A percentile compares a stretch with the other conserved stretches of the same genome.
These are phyloP conservation scores for Ceriops zippeliana DNA, from an alignment of 345 rosid genomes.

Conservation along the genomic window DNA sequence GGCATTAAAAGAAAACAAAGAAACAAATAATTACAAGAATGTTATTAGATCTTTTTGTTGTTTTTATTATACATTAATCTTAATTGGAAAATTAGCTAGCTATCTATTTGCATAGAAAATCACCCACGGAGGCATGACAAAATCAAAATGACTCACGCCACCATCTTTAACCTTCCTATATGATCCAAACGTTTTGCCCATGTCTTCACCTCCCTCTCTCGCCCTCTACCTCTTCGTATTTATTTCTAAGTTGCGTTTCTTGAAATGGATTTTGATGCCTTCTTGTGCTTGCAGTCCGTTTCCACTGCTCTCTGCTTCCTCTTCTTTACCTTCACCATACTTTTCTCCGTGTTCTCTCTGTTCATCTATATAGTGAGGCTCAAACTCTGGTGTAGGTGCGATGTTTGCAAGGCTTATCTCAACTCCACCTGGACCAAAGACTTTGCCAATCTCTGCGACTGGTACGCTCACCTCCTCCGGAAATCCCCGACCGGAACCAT, in stretches of 20 bases:
- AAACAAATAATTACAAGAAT: too few relatives aligned
- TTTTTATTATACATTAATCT: too few relatives aligned
- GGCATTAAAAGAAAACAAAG: too few relatives aligned
- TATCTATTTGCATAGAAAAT: too few relatives aligned
- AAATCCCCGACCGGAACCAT: conserved; percentile 38
- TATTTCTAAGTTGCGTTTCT: not conserved
- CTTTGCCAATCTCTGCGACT: conserved; percentile 43
- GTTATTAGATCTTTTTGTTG: too few relatives aligned
- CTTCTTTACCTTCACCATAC: conserved; percentile 17
- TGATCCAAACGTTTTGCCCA: not conserved
- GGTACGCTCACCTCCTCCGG: conserved; percentile 41
- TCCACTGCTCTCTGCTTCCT: not conserved
- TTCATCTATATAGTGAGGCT: conserved; percentile 17
- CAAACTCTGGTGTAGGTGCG: conserved; percentile 35
- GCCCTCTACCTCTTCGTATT: not conserved
- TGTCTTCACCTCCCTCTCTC: not conserved
- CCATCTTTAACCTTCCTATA: too few relatives aligned
- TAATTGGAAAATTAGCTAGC: too few relatives aligned
- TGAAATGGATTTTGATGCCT: conserved; percentile 17
- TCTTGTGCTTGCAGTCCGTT: not conserved
- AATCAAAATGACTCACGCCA: too few relatives aligned
- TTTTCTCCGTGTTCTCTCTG: conserved; percentile 15
- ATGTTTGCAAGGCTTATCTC: conserved; percentile 32
- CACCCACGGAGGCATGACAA: too few relatives aligned
- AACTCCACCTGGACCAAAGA: conserved; percentile 36